Conservation (phyloP, 2,329 filamentous ascomycete species). For the Madurella mycetomatis region DNA sequence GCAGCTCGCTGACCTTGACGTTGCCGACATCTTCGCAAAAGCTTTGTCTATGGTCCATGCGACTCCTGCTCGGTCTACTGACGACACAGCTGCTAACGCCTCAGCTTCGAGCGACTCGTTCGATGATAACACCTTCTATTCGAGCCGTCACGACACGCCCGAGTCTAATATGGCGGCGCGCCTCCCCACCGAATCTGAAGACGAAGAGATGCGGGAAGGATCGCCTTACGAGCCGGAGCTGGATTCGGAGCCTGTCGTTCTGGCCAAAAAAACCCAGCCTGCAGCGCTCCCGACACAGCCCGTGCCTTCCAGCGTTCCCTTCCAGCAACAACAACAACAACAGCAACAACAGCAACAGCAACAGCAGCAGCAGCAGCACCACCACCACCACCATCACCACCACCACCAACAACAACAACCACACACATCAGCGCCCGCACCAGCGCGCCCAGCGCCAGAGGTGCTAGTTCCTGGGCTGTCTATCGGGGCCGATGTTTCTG, state of each 20-base stretch:
- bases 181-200: slow-evolving; percentile 43
- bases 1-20: slow-evolving; percentile 60
- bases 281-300: neutral
- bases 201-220: slow-evolving; percentile 36
- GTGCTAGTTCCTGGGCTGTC: slow-evolving; percentile 18
- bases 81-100: slow-evolving; percentile 53
- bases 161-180: slow-evolving; percentile 47
- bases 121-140: slow-evolving; percentile 94
- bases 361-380: too few species aligned
- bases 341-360: too few species aligned
- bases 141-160: slow-evolving; percentile 82
- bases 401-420: neutral
- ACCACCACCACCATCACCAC: too few species aligned
- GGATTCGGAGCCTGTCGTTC: slow-evolving; percentile 23
- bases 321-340: slow-evolving; percentile 12
- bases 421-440: neutral
- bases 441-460: neutral
- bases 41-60: slow-evolving; percentile 68
- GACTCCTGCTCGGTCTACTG: slow-evolving; percentile 55
- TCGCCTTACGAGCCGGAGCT: slow-evolving; percentile 34
- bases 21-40: slow-evolving; percentile 67
- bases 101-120: slow-evolving; percentile 71
- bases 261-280: slow-evolving; percentile 9
- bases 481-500: slow-evolving; percentile 10
- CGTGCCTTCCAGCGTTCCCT: slow-evolving; percentile 1